Percentiles rank a stretch among this genome's conserved stretches.
Evolutionary conservation across 352 stramenopile genomes (phyloP).

Genomic region (Elongisporangium anandrum): DNA sequence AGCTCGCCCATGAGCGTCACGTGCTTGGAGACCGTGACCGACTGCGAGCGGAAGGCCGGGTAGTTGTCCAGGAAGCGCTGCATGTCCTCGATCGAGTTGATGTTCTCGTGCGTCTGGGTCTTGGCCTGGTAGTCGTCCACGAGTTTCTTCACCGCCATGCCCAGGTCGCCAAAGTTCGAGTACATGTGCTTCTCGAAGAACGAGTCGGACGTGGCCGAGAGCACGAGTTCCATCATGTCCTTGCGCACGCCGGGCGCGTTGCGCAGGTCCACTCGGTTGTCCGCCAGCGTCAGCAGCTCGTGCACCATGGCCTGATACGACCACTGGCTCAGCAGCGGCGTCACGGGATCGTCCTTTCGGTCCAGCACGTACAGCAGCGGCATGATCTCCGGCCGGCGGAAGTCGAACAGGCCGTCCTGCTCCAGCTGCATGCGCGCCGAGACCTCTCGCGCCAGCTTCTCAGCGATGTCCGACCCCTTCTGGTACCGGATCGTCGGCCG

Average conservation of each 20-base stretch:
- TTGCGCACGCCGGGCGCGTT: conserved; percentile 93
- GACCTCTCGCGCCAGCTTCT: conserved; percentile 94
- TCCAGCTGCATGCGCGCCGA: conserved; percentile 91
- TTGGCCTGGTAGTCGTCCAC: conserved; percentile 87
- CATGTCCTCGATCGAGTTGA: conserved; percentile 97
- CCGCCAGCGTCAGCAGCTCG: conserved; percentile 96
- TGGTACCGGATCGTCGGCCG: conserved; percentile 96
- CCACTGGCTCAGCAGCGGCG: conserved; percentile 97
- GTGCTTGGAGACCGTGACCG: conserved; percentile 98
- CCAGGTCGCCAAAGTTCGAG: conserved; percentile 98
- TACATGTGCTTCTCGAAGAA: conserved; percentile 98
- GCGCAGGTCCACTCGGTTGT: conserved; percentile 96
- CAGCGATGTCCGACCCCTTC: conserved; percentile 87
- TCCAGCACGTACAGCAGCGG: conserved; percentile 95
- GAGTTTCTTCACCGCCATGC: conserved; percentile 94
- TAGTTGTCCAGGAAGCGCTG: conserved; percentile 98
- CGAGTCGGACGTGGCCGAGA: conserved; percentile 93
- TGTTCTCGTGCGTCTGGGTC: conserved; percentile 83
- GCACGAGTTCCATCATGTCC: conserved; percentile 97
- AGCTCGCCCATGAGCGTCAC: conserved; percentile 98
- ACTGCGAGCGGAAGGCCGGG: conserved; percentile 93
- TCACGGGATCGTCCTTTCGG: conserved; percentile 98
- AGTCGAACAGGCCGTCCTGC: conserved; percentile 98
- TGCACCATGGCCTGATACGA: conserved; percentile 99
- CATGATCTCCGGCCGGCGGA: conserved; percentile 80